Conservation (phyloP, 176 grass and related monocot genomes). For the Cenchrus fungigraminus region DNA sequence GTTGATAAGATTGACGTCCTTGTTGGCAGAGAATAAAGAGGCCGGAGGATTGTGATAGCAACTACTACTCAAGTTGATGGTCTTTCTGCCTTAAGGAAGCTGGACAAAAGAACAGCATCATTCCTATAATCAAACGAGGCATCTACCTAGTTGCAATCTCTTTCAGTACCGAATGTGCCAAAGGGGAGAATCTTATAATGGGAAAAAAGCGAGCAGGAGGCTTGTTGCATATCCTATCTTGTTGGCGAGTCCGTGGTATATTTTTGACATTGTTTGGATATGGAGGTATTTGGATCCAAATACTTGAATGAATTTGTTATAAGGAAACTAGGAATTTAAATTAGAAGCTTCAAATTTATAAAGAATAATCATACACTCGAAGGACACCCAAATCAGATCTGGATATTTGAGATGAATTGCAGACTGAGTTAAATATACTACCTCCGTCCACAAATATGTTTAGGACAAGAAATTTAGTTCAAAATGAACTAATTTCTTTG, state of each 20-base stretch:
- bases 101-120: conserved; percentile 8
- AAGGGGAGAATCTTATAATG: conserved; percentile 29
- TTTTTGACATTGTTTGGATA: neutral
- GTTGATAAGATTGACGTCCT: conserved; percentile 45
- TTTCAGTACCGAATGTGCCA: conserved; percentile 24
- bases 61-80: neutral
- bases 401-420: too few species aligned
- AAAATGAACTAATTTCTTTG: too few species aligned
- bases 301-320: neutral
- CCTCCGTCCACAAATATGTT: too few species aligned
- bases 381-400: too few species aligned
- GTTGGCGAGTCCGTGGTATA: conserved; percentile 6
- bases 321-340: neutral
- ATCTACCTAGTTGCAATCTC: conserved; percentile 28
- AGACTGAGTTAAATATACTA: too few species aligned
- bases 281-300: neutral
- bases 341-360: too few species aligned
- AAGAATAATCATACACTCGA: too few species aligned
- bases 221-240: conserved; percentile 45
- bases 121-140: conserved; percentile 19
- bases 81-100: neutral
- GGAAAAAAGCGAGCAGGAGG: neutral
- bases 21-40: conserved; percentile 46
- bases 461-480: too few species aligned
- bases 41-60: neutral